phyloP scores from a whole-genome alignment of 2,329 filamentous ascomycete genomes.

The Elsinoe fawcettii region DNA sequence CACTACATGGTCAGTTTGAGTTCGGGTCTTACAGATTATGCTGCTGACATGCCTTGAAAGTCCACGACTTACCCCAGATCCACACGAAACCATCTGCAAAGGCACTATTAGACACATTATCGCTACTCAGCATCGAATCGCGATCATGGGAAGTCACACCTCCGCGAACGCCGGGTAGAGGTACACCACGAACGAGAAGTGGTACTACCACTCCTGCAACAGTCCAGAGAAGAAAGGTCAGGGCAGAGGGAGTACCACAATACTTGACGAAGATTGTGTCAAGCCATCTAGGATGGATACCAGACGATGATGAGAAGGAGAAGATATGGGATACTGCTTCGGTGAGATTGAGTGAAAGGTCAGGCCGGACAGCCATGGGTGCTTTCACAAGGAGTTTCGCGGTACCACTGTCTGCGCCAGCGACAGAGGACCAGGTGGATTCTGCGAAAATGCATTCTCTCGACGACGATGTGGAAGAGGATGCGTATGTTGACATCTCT shows the following conservation, averaged over 20 bases:
- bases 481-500: slow-evolving; percentile 50
- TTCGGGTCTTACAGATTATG: too few relatives aligned
- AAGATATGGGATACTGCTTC: slow-evolving; percentile 71
- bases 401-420: not conserved
- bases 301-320: slow-evolving; percentile 58
- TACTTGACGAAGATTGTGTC: slow-evolving; percentile 65
- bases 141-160: slow-evolving; percentile 56
- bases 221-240: slow-evolving; percentile 35
- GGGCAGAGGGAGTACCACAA: slow-evolving; percentile 46
- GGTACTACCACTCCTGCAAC: slow-evolving; percentile 22
- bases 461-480: not conserved
- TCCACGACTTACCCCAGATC: slow-evolving; percentile 72
- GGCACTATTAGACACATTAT: slow-evolving; percentile 58
- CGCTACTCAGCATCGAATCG: slow-evolving; percentile 58
- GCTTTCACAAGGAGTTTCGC: slow-evolving; percentile 53
- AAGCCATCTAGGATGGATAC: slow-evolving; percentile 61
- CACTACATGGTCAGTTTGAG: slow-evolving; percentile 25
- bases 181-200: slow-evolving; percentile 22
- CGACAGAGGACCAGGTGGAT: slow-evolving; percentile 2
- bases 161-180: slow-evolving; percentile 16
- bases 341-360: slow-evolving; percentile 72
- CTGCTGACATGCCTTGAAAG: slow-evolving; percentile 32
- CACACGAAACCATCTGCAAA: slow-evolving; percentile 65
- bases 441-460: too few relatives aligned
- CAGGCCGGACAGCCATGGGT: slow-evolving; percentile 65